A percentile compares a stretch with the other conserved stretches of the same genome.
phyloP scores from a whole-genome alignment of 139 green algal genomes.

The Coelastrella sp. region DNA sequence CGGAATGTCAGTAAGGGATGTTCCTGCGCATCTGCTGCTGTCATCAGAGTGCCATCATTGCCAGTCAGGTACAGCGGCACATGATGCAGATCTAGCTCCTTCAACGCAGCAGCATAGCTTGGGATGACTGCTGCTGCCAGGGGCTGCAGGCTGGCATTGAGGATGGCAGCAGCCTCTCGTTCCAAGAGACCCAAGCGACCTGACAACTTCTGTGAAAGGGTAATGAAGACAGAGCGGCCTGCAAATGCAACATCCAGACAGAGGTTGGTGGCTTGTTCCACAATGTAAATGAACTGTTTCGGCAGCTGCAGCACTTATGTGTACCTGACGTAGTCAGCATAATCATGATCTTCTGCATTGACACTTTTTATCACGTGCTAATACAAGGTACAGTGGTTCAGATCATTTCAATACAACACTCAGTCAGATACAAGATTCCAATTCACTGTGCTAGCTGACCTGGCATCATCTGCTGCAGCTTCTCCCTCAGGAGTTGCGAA shows the following conservation, averaged over 20 bases:
- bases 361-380: background rate
- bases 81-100: constrained; percentile 25
- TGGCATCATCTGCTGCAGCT: constrained; percentile 9
- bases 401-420: background rate
- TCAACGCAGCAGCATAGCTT: constrained; percentile 30
- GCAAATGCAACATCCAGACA: too few species aligned
- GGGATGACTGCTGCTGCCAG: constrained; percentile 52
- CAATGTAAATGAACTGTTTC: too few species aligned
- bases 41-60: constrained; percentile 5
- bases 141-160: constrained; percentile 59
- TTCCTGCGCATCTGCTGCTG: constrained; percentile 31
- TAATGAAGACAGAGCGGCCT: constrained; percentile 27
- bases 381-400: background rate
- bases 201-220: constrained; percentile 44
- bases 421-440: background rate
- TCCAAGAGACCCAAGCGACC: constrained; percentile 60
- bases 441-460: background rate
- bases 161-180: constrained; percentile 52
- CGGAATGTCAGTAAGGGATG: constrained; percentile 56
- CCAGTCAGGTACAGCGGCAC: constrained; percentile 49
- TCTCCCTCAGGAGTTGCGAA: background rate
- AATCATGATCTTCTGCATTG: too few species aligned
- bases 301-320: too few species aligned
- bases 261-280: too few species aligned
- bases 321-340: too few species aligned